phyloP scores from a whole-genome alignment of 2,329 filamentous ascomycete genomes.

The Penicillium sp. region DNA sequence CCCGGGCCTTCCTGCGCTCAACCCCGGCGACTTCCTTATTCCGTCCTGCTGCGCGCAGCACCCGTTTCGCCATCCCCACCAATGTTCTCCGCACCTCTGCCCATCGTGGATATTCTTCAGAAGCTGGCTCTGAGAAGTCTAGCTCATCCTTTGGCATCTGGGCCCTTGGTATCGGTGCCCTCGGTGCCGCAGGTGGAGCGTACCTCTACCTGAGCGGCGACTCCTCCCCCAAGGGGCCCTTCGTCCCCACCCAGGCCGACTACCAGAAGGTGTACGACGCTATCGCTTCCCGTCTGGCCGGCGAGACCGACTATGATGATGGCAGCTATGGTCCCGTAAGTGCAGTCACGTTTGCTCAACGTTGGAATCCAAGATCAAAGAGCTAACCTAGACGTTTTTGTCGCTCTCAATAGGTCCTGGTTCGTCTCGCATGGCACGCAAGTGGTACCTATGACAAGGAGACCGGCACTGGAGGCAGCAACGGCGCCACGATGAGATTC shows the following conservation, averaged over 20 bases:
- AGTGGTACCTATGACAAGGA: constrained; percentile 88
- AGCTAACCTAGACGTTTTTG: not conserved
- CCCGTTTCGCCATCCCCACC: constrained; percentile 58
- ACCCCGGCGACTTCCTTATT: constrained; percentile 38
- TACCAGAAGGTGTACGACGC: constrained; percentile 95
- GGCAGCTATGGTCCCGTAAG: constrained; percentile 84
- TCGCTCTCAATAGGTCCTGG: constrained; percentile 57
- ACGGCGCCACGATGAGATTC: constrained; percentile 97
- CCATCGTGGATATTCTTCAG: constrained; percentile 77
- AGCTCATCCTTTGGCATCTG: constrained; percentile 56
- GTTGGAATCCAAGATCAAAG: not conserved
- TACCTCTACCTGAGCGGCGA: constrained; percentile 60
- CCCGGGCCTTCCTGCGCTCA: constrained; percentile 45
- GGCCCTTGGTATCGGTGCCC: constrained; percentile 58
- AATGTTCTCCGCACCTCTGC: constrained; percentile 71
- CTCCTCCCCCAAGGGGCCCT: constrained; percentile 54
- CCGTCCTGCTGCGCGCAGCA: constrained; percentile 53
- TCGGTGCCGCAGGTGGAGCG: constrained; percentile 61
- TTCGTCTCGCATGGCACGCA: constrained; percentile 91
- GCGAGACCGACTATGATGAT: constrained; percentile 94
- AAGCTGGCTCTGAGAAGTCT: constrained; percentile 55
- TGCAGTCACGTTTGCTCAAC: not conserved
- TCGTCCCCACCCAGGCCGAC: constrained; percentile 77
- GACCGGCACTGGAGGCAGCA: constrained; percentile 87
- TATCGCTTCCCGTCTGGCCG: constrained; percentile 74